A percentile compares a stretch with the other conserved stretches of the same genome.
Evolutionary conservation across 2,329 filamentous ascomycete species (phyloP).

Genomic region (Hymenoscyphus fraxineus): DNA sequence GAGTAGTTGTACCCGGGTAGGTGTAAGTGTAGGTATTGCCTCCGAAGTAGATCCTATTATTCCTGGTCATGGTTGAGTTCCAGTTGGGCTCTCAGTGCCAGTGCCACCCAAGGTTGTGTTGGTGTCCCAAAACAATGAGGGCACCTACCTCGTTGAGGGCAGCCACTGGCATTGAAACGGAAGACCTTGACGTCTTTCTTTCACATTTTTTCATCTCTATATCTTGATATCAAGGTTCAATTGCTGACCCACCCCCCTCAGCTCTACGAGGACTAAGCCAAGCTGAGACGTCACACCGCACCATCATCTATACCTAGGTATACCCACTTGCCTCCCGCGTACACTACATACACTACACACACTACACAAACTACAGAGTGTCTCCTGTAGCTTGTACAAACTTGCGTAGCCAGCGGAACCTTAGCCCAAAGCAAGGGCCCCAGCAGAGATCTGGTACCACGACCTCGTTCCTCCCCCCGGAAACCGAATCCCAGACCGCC

Average conservation of each 20-base stretch:
- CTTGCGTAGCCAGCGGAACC: neutral
- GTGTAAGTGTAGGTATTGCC: neutral
- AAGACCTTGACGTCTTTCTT: neutral
- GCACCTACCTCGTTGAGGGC: neutral
- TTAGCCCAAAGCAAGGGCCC: neutral
- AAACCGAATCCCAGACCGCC: neutral
- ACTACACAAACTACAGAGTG: no score
- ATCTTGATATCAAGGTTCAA: neutral
- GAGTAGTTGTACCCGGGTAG: no score
- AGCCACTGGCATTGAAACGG: neutral
- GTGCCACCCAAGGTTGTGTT: neutral
- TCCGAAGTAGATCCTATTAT: neutral
- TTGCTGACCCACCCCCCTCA: neutral
- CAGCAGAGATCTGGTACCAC: neutral
- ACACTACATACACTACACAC: neutral
- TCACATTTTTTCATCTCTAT: neutral
- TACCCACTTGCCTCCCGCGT: neutral
- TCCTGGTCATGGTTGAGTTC: neutral
- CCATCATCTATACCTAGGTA: neutral
- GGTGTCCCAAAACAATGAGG: neutral
- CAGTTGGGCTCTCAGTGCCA: neutral
- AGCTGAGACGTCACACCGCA: neutral
- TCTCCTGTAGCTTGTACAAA: no score
- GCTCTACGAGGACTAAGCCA: neutral
- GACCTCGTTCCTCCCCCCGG: no score